Conservation (phyloP, 78 protist species). For the Isochrysis galbana region DNA sequence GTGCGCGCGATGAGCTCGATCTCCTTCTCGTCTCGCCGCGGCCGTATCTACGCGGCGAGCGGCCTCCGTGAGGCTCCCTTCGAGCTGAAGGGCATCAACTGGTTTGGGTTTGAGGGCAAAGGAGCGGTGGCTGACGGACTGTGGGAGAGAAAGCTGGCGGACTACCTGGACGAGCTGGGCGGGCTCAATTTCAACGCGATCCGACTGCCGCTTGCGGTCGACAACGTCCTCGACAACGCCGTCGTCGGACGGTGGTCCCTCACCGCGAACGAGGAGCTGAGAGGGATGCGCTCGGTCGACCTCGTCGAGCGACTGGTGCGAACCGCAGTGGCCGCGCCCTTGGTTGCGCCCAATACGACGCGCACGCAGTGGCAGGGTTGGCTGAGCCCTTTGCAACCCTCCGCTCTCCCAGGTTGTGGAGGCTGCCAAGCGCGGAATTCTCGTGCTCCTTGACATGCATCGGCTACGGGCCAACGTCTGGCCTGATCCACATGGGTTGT, state of each 20-base stretch:
- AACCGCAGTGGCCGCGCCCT: too few species aligned
- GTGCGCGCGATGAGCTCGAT: too few species aligned
- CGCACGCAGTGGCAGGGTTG: too few species aligned
- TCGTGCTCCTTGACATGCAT: not conserved
- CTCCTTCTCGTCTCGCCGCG: too few species aligned
- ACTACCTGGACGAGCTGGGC: not conserved
- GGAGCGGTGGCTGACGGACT: not conserved
- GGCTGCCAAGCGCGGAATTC: not conserved
- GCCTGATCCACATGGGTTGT: constrained; percentile 23
- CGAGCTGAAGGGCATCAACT: not conserved
- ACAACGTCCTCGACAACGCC: not conserved
- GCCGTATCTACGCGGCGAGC: too few species aligned
- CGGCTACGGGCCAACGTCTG: not conserved
- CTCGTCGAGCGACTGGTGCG: not conserved
- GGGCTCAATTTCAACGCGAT: not conserved
- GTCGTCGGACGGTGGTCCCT: not conserved
- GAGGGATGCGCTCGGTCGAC: not conserved
- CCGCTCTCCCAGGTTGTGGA: too few species aligned
- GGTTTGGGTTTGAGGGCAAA: not conserved
- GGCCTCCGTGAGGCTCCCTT: too few species aligned
- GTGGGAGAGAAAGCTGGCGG: not conserved
- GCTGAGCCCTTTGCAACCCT: too few species aligned
- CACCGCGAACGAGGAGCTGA: not conserved
- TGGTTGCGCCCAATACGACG: too few species aligned
- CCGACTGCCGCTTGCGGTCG: not conserved